Percentiles rank a stretch among this genome's conserved stretches.
Evolutionary conservation across 352 stramenopile genomes (phyloP).

Genomic region (Pythium angustatum): DNA sequence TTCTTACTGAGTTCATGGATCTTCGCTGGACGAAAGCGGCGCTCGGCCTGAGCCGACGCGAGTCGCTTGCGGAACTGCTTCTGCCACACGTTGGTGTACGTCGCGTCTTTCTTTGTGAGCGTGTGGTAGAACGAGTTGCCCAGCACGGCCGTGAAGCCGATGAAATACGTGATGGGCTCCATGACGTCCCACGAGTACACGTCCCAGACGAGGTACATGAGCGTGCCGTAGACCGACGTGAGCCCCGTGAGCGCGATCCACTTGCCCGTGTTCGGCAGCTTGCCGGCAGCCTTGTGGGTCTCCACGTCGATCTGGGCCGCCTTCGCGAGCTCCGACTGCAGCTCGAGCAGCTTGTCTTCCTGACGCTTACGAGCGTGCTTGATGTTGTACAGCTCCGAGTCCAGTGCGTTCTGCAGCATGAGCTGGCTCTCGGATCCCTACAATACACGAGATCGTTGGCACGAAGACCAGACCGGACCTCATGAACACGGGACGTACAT

Average conservation of each 20-base stretch:
- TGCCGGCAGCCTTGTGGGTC: conserved; percentile 41
- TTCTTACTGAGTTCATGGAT: conserved; percentile 43
- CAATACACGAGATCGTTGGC: background rate
- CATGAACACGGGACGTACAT: conserved; percentile 36
- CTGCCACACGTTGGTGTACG: conserved; percentile 84
- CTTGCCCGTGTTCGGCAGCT: conserved; percentile 72
- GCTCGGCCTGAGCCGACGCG: conserved; percentile 45
- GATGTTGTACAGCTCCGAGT: conserved; percentile 75
- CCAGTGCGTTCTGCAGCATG: conserved; percentile 68
- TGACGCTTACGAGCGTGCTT: conserved; percentile 64
- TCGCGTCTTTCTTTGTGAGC: conserved; percentile 79
- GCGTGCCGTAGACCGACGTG: conserved; percentile 62
- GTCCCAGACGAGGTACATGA: conserved; percentile 86
- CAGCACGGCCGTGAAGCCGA: conserved; percentile 84
- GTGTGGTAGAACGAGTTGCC: conserved; percentile 81
- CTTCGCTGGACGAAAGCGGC: conserved; percentile 50
- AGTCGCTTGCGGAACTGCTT: conserved; percentile 62
- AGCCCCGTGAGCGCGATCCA: conserved; percentile 64
- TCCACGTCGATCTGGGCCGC: conserved; percentile 48
- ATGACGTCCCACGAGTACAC: conserved; percentile 91
- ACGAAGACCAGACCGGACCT: background rate
- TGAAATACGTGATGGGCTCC: conserved; percentile 90
- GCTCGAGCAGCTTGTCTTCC: conserved; percentile 47
- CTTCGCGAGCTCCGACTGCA: conserved; percentile 53
- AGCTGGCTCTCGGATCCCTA: conserved; percentile 73